Evolutionary conservation across 108 stramenopile genomes (phyloP), one percentile per base, ranked within the genome.

Genomic region (Craspedostauros australis): DNA sequence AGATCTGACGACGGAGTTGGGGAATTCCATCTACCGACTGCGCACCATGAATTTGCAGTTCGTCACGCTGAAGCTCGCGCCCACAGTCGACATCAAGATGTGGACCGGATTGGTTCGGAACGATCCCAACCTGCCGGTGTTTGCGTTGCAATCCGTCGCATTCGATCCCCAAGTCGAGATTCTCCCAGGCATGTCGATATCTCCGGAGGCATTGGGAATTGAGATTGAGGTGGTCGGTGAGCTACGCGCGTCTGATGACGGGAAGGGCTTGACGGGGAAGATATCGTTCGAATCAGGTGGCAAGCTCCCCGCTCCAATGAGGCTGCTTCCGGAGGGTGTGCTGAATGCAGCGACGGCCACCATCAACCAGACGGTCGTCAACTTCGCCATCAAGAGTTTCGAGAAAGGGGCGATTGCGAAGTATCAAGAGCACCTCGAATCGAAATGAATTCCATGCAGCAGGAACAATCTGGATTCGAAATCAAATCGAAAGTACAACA

Each of bases 31-130:
- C 5, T 89, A 79, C 54, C 62, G 77, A 42, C 48, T 89, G 31
- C 77, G 80, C 54, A 46, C 79, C 23, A 89, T 89, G 88, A 78
- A 66, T 24, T 51, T 89, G 23, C 79, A 83, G 74, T 89, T 89
- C 54, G 79, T 89, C 11, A 86, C 88, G 2, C 68, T 89, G 15
- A 68, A 80, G 45, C 64, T 85, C 18, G 53, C 75, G 9, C 88
- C 88, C 5, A 68, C 64, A 23, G 88, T 89, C 4, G 84, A 85
- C 64, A 55, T 85, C 5, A 40, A 77, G 28, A 86, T 89, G 84
- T 83, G 73, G 72, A 81, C 82, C 2, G 31, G 64, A 11, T 44
- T 32, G 14, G 42, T 40, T 7, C 46, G 46, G 4, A 22, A 28
- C 11, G 49, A 49, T 22, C 37, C 33, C 20, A 44, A 52, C 15